Evolutionary conservation across 495 filamentous ascomycete genomes (phyloP).

Genomic region (Neurospora pannonica): DNA sequence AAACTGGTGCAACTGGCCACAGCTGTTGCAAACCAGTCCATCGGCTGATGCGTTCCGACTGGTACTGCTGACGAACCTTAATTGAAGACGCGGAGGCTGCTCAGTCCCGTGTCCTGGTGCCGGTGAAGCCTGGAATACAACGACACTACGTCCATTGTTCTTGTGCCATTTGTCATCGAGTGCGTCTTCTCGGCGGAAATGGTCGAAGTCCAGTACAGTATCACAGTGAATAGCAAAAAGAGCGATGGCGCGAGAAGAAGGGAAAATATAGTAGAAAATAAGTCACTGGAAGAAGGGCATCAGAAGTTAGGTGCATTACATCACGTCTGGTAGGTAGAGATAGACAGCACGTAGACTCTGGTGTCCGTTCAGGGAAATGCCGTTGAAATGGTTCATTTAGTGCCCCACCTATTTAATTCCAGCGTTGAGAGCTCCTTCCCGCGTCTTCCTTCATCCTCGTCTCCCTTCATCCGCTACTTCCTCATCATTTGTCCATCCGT

Average conservation of each 20-base stretch:
- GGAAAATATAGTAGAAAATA: not conserved
- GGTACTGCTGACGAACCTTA: not conserved
- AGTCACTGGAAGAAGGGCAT: not conserved
- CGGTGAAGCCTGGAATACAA: not conserved
- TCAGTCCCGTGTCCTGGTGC: not conserved
- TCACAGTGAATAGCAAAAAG: not conserved
- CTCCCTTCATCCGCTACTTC: not conserved
- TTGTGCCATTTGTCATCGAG: not conserved
- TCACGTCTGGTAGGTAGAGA: not conserved
- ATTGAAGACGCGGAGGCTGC: not conserved
- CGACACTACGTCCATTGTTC: not conserved
- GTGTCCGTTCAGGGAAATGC: not conserved
- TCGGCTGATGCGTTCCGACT: not conserved
- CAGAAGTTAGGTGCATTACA: not conserved
- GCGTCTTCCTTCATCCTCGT: not conserved
- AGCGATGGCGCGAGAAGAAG: accelerated
- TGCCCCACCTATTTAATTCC: not conserved
- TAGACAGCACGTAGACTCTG: not conserved
- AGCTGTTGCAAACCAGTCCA: too few relatives aligned
- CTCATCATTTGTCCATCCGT: not conserved
- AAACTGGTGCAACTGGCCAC: not conserved
- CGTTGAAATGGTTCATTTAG: not conserved
- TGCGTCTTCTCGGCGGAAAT: not conserved
- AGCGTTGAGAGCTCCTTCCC: not conserved
- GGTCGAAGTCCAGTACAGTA: not conserved